Evolutionary conservation across 2,329 filamentous ascomycete species (phyloP), one percentile per base, ranked within the genome.

Genomic region (Ampelomyces quisqualis): DNA sequence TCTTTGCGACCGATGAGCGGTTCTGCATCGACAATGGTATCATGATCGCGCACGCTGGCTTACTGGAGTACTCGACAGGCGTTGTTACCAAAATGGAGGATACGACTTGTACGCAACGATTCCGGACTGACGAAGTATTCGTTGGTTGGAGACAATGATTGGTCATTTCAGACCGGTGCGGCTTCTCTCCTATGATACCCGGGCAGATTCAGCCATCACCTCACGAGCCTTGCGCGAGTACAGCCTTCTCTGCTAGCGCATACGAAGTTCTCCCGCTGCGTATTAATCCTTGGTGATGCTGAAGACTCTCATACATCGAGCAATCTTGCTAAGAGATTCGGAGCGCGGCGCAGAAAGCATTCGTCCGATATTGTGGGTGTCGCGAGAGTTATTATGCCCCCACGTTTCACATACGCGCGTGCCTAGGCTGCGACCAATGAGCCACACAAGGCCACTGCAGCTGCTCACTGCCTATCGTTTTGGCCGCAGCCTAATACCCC

Each of bases 21-120:
- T 98, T 95, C 68, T 98, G 93, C 67, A 98, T 98, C 57, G 93
- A 98, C 70, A 98, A 98, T 60, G 93, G 93, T 34, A 97, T 98
- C 64, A 98, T 98, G 93, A 98, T 98, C 73, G 93, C 93, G 1
- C 91, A 98, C 68, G 93, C 93, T 2, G 93, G 93, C 2, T 70
- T 98, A 57, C 67, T 96, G 59, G 90, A 90, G 1, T 93, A 86
- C 65, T 77, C 84, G 67, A 90, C 83, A 11, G 91, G 91, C 1
- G 90, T 89, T 62, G 77, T 72, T 45, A 96, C 90, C 1, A 72
- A 78, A 6, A 66, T 97, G 32, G 82, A 85, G 49, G 87, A 96
- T 30, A 91, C 86, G 55, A 88, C 86, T 9, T 95, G 70, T 45
- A 76, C 74, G 24, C 74, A 77, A 47, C 60, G 74, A 11, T 77